Percentiles rank a stretch among this genome's conserved stretches.
Evolutionary conservation across 371 early-diverging fungal species (phyloP).

Genomic region (Mucor circinelloides): DNA sequence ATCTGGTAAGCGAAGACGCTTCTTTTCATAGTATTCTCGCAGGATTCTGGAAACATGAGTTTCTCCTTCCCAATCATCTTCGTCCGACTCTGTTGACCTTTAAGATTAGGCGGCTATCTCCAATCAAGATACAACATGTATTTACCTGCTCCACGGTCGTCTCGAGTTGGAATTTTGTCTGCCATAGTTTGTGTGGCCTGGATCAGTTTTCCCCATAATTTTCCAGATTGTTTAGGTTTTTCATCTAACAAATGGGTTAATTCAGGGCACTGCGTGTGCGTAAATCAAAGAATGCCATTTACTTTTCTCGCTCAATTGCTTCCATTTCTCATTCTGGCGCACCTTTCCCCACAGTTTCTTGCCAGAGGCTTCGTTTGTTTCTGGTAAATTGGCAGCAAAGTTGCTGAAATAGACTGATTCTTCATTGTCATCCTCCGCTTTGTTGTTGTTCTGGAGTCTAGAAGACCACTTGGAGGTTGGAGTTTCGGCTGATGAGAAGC

Average conservation of each 20-base stretch:
- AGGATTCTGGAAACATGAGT: constrained; percentile 57
- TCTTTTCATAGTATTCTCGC: constrained; percentile 53
- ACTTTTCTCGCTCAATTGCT: constrained; percentile 44
- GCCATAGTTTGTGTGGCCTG: constrained; percentile 63
- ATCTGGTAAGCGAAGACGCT: constrained; percentile 32
- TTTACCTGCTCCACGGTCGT: constrained; percentile 40
- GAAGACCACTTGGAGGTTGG: constrained; percentile 18
- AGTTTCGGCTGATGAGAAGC: constrained; percentile 16
- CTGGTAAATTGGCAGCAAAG: constrained; percentile 45
- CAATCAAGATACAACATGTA: background rate
- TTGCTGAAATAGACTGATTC: constrained; percentile 49
- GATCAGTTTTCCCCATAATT: constrained; percentile 59
- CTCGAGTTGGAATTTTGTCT: constrained; percentile 51
- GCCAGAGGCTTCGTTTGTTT: constrained; percentile 18
- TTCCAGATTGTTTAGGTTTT: constrained; percentile 36
- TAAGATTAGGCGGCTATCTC: background rate
- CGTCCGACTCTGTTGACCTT: constrained; percentile 54
- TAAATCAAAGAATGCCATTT: constrained; percentile 9
- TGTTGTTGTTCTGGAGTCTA: constrained; percentile 7
- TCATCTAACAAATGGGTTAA: constrained; percentile 27
- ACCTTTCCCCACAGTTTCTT: constrained; percentile 54
- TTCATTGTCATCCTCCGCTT: constrained; percentile 27
- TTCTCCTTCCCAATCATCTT: constrained; percentile 61
- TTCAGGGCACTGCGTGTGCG: background rate
- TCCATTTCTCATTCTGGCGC: constrained; percentile 53